Percentiles rank a stretch among this genome's conserved stretches.
Conservation (phyloP, 1,284 basidiomycete genomes). For the Volvariella surrecta region DNA sequence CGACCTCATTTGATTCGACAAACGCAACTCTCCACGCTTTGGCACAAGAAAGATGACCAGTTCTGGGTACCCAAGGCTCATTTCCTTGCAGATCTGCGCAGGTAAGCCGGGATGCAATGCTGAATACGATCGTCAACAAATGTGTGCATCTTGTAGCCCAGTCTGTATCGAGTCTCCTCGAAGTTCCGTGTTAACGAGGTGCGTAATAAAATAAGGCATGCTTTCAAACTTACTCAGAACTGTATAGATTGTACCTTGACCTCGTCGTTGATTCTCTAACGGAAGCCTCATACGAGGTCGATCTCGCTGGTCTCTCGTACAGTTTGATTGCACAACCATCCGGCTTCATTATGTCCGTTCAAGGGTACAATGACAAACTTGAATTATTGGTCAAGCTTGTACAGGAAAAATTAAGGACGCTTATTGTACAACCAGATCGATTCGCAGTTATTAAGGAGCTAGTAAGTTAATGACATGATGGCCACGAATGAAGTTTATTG, state of each 20-base stretch:
- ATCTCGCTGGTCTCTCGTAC: conserved; percentile 85
- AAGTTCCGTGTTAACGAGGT: conserved; percentile 58
- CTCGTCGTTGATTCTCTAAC: conserved; percentile 85
- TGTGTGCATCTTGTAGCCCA: conserved; percentile 36
- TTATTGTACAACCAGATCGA: conserved; percentile 66
- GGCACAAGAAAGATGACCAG: conserved; percentile 95
- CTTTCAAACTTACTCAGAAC: conserved; percentile 5
- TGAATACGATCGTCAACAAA: conserved; percentile 4
- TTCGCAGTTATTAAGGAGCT: conserved; percentile 84
- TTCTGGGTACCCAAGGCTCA: conserved; percentile 91
- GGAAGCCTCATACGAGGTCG: conserved; percentile 92
- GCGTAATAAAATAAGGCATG: conserved; percentile 13
- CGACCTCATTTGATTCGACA: conserved; percentile 73
- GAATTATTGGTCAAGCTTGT: conserved; percentile 72
- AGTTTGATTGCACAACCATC: conserved; percentile 59
- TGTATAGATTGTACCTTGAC: conserved; percentile 72
- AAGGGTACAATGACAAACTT: conserved; percentile 95
- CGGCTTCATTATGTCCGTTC: conserved; percentile 64
- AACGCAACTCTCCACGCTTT: conserved; percentile 66
- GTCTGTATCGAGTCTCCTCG: conserved; percentile 47
- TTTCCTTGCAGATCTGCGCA: conserved; percentile 64
- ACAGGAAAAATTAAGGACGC: conserved; percentile 61
- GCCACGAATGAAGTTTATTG: conserved; percentile 4
- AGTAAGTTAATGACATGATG: conserved; percentile 29
- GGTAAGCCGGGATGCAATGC: conserved; percentile 28